These are phyloP conservation scores for Penicillium turbatum DNA, from an alignment of 495 filamentous ascomycete species.

Conservation along the genomic window DNA sequence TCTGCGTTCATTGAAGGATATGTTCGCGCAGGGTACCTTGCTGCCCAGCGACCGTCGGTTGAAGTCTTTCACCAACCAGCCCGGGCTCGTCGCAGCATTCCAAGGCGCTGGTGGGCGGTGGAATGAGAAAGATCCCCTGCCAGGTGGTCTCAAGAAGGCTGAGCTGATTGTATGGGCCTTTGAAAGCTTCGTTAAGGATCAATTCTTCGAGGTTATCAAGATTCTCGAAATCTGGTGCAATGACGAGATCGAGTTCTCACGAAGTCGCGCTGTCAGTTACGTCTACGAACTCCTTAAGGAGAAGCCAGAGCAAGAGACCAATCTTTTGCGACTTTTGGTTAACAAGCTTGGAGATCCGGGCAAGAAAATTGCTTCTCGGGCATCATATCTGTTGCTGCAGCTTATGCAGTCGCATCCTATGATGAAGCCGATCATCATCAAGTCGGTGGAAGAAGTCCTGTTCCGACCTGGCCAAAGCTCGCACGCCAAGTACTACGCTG, in stretches of 20 bases:
- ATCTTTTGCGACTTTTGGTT: conserved; percentile 81
- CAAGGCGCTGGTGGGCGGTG: conserved; percentile 54
- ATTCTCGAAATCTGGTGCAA: conserved; percentile 85
- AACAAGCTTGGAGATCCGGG: conserved; percentile 94
- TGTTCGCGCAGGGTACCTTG: conserved; percentile 81
- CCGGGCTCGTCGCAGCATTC: conserved; percentile 65
- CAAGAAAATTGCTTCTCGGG: conserved; percentile 88
- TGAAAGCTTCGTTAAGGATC: conserved; percentile 89
- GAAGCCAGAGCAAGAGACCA: conserved; percentile 96
- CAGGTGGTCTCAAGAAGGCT: conserved; percentile 60
- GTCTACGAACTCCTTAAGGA: conserved; percentile 86
- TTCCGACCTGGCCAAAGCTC: conserved; percentile 80
- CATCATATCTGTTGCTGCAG: conserved; percentile 89
- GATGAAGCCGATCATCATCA: conserved; percentile 87
- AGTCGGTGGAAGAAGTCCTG: conserved; percentile 80
- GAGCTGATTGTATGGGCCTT: conserved; percentile 89
- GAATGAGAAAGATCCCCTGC: conserved; percentile 62
- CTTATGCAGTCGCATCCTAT: conserved; percentile 79
- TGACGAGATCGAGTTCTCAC: conserved; percentile 89
- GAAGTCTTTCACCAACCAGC: conserved; percentile 72
- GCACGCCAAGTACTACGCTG: conserved; percentile 90
- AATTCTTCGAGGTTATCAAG: conserved; percentile 87
- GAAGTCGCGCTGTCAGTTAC: conserved; percentile 78
- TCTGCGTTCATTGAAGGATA: conserved; percentile 84
- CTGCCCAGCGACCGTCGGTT: conserved; percentile 80